These are phyloP conservation scores for Fusarium multiceps DNA, from an alignment of 2,329 filamentous ascomycete species.

Conservation along the genomic window DNA sequence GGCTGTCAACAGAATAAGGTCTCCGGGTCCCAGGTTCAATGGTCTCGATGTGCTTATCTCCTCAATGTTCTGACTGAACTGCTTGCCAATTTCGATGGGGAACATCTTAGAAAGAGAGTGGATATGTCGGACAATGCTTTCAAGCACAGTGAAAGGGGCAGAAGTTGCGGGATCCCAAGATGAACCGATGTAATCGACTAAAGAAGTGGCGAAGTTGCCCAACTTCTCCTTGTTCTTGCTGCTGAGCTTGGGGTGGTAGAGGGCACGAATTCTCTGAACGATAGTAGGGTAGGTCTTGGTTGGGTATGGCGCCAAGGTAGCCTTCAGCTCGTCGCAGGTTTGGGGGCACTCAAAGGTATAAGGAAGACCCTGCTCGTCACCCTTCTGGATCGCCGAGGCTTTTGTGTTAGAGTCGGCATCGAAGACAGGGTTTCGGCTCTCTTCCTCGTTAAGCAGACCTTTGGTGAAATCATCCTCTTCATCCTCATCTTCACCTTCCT, in stretches of 20 bases:
- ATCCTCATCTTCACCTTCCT: constrained; percentile 53
- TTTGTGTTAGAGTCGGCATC: constrained; percentile 58
- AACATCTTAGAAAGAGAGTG: constrained; percentile 93
- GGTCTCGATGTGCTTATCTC: constrained; percentile 63
- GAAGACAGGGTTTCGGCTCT: constrained; percentile 65
- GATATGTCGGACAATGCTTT: constrained; percentile 86
- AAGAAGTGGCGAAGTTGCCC: constrained; percentile 70
- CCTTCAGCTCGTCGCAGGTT: constrained; percentile 78
- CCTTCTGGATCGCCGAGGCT: constrained; percentile 49
- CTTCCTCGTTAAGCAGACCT: constrained; percentile 71
- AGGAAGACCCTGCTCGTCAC: constrained; percentile 70
- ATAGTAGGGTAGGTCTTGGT: constrained; percentile 77
- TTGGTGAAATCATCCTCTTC: constrained; percentile 73
- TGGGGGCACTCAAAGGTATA: constrained; percentile 90
- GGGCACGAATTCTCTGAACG: constrained; percentile 87
- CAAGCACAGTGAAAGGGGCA: constrained; percentile 75
- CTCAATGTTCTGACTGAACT: constrained; percentile 79
- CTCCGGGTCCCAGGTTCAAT: constrained; percentile 70
- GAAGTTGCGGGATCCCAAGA: constrained; percentile 57
- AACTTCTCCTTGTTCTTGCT: constrained; percentile 88
- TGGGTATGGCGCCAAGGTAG: constrained; percentile 70
- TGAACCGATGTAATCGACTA: constrained; percentile 72
- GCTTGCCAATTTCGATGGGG: constrained; percentile 78
- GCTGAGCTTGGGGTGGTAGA: constrained; percentile 91
- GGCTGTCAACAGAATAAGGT: constrained; percentile 85